These are phyloP conservation scores for Suhomyces bokatorum DNA, from an alignment of 1,139 yeast genomes.

Conservation along the genomic window DNA sequence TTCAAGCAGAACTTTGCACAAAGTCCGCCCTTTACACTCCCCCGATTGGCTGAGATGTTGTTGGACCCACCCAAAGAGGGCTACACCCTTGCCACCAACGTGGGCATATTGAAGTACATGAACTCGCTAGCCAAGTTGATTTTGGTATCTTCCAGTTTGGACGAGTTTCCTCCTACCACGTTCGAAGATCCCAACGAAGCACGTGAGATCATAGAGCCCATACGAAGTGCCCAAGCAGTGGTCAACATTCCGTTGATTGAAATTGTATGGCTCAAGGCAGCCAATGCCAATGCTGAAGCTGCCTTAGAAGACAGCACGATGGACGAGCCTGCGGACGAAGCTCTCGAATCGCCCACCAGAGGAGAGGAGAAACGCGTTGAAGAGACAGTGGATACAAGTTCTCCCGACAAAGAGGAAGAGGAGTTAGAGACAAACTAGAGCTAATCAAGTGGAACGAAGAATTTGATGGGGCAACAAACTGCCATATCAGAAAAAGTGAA, in stretches of 20 bases:
- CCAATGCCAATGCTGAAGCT: neutral
- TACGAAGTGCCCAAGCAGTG: constrained; percentile 12
- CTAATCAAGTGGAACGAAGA: too few species aligned
- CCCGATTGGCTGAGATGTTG: constrained; percentile 56
- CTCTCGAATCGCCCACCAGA: constrained; percentile 8
- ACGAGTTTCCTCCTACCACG: constrained; percentile 26
- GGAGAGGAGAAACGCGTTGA: constrained; percentile 8
- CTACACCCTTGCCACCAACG: constrained; percentile 31
- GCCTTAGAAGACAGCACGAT: neutral
- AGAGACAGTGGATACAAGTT: constrained; percentile 12
- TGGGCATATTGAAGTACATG: constrained; percentile 27
- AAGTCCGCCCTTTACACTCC: constrained; percentile 60
- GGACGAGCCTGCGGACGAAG: constrained; percentile 5
- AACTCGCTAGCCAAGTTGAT: constrained; percentile 32
- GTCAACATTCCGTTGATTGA: constrained; percentile 29
- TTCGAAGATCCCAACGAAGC: constrained; percentile 5
- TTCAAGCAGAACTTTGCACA: constrained; percentile 29
- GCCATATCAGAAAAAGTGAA: too few species aligned
- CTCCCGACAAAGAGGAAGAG: constrained; percentile 1
- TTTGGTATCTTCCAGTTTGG: constrained; percentile 29
- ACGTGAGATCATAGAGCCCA: constrained; percentile 6
- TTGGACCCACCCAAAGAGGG: constrained; percentile 36
- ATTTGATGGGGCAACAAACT: too few species aligned
- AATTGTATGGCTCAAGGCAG: constrained; percentile 51
- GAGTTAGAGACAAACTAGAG: neutral